These are phyloP conservation scores for Penicillium bovifimosum DNA, from an alignment of 495 filamentous ascomycete genomes.

Conservation along the genomic window DNA sequence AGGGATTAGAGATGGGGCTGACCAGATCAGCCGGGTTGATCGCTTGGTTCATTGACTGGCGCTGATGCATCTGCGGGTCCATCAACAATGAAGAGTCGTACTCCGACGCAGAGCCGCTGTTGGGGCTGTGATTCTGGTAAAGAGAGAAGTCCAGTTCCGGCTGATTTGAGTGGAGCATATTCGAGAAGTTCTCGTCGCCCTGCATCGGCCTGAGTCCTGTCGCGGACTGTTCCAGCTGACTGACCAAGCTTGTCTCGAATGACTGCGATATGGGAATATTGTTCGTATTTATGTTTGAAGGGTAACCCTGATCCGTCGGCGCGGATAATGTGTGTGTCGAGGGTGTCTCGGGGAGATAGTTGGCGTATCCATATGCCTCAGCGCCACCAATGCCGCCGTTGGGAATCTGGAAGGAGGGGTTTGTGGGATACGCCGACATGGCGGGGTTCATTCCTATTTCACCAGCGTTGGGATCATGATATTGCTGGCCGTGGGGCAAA, in stretches of 20 bases:
- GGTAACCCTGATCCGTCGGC: conserved; percentile 29
- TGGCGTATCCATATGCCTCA: conserved; percentile 30
- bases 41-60: conserved; percentile 39
- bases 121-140: conserved; percentile 34
- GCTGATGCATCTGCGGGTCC: conserved; percentile 41
- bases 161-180: conserved; percentile 32
- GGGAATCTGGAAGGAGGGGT: conserved; percentile 23
- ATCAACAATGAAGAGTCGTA: conserved; percentile 40
- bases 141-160: conserved; percentile 38
- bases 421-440: conserved; percentile 28
- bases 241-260: conserved; percentile 33
- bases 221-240: conserved; percentile 31
- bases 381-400: conserved; percentile 14
- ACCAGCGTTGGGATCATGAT: conserved; percentile 32
- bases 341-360: conserved; percentile 25
- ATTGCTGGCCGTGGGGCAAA: conserved; percentile 34
- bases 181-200: conserved; percentile 38
- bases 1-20: conserved; percentile 65
- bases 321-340: conserved; percentile 23
- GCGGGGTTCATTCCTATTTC: conserved; percentile 36
- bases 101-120: conserved; percentile 27
- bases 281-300: conserved; percentile 21
- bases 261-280: conserved; percentile 35
- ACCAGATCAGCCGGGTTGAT: conserved; percentile 62
- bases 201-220: conserved; percentile 19